Evolutionary conservation across 768 basidiomycete species (phyloP), one percentile per base, ranked within the genome.

Genomic region (Crepidotus variabilis): DNA sequence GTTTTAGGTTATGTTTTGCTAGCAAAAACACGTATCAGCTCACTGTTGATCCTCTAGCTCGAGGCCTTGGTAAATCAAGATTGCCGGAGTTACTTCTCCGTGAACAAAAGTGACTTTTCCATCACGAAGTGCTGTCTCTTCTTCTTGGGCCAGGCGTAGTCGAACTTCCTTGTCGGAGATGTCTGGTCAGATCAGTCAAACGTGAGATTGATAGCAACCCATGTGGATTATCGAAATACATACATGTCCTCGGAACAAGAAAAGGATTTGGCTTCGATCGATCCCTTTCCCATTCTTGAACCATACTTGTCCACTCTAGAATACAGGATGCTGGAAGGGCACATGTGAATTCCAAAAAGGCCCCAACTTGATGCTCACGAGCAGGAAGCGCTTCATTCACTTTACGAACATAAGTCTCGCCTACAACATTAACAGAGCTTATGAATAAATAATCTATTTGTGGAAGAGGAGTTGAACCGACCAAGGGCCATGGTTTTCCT

Each of bases 41-140:
- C 50, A 74, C 72, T 74, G 71, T 34, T 57, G 60, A 13, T 69
- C 69, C 54, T 76, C 71, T 7, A 75, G 24, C 28, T 74, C 68
- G 0, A 75, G 48, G 4, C 68, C 72, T 21, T 60, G 61, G 0
- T 56, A 57, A 36, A 75, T 61, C 14, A 76, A 59, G 10, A 61
- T 48, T 32, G 64, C 65, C 6, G 70, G 66, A 0, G 63, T 48
- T 0, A 65, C 43, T 28, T 62, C 53, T 13, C 51, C 45, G 45
- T 65, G 65, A 7, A 68, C 18, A 23, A 53, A 10, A 0, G 1
- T 34, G 32, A 23, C 43, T 2, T 50, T 50, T 7, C 39, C 59
- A 8, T 18, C 36, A 13, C 50, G 28, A 6, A 65, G 13, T 1
- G 60, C 60, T 10, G 36, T 45, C 0, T 57, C 49, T 34, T 71